Conservation (phyloP, 2,329 filamentous ascomycete species). For the Aaosphaeria arxii region DNA sequence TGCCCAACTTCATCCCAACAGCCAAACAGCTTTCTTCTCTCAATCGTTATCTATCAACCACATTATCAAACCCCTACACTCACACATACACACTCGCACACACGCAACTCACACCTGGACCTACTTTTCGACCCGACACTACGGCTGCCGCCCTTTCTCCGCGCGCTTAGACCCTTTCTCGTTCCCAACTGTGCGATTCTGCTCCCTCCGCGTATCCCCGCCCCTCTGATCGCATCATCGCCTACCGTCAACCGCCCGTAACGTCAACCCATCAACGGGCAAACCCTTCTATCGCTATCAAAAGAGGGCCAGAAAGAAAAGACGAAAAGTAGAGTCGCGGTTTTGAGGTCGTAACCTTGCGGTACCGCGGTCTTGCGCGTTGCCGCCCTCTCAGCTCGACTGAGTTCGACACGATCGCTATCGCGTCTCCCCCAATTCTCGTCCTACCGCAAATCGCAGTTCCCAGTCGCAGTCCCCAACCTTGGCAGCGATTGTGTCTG, state of each 20-base stretch:
- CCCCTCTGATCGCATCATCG: constrained; percentile 3
- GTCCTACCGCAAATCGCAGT: no score
- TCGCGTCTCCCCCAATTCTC: no score
- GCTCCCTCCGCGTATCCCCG: background rate
- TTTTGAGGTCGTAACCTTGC: background rate
- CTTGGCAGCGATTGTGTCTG: background rate
- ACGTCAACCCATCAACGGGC: constrained; percentile 8
- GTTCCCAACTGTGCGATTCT: background rate
- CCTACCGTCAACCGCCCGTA: constrained; percentile 4
- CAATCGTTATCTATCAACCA: constrained; percentile 38
- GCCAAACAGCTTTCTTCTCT: constrained; percentile 11
- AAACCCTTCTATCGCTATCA: no score
- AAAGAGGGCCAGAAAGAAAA: no score
- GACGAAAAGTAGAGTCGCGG: no score
- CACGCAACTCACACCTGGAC: no score
- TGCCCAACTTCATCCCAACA: constrained; percentile 35
- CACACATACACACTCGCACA: constrained; percentile 17
- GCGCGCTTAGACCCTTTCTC: constrained; percentile 34
- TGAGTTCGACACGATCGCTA: no score
- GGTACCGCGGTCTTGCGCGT: background rate
- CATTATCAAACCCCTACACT: constrained; percentile 41
- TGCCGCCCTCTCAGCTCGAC: background rate
- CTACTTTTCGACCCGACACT: constrained; percentile 29
- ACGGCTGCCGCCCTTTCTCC: constrained; percentile 24
- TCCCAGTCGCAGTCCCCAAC: no score